Evolutionary conservation across 1,284 basidiomycete genomes (phyloP).

Genomic region (Apiotrichum akiyoshidainum): DNA sequence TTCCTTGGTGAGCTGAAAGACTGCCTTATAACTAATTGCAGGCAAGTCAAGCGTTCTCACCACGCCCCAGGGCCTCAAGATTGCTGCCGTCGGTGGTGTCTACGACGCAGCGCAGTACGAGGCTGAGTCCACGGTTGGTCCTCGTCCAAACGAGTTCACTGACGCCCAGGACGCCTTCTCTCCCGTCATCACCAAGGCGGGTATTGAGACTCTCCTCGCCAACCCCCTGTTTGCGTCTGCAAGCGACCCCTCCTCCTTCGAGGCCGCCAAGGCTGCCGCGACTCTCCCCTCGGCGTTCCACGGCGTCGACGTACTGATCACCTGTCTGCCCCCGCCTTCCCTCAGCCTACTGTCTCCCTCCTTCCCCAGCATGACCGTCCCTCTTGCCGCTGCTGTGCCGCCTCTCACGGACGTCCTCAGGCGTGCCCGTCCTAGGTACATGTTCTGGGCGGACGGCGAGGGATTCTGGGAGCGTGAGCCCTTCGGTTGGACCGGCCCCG

Average conservation of each 20-base stretch:
- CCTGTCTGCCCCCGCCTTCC: conserved; percentile 71
- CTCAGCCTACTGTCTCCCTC: conserved; percentile 65
- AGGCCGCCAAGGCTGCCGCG: conserved; percentile 67
- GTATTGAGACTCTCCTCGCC: conserved; percentile 63
- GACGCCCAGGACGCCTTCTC: conserved; percentile 63
- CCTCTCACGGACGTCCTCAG: conserved; percentile 67
- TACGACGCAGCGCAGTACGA: conserved; percentile 63
- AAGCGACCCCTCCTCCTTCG: conserved; percentile 56
- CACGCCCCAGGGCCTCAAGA: conserved; percentile 76
- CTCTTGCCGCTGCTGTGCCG: conserved; percentile 53
- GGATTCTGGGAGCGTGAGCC: conserved; percentile 90
- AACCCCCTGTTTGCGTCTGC: conserved; percentile 48
- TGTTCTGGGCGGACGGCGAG: conserved; percentile 57
- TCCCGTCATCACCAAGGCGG: conserved; percentile 67
- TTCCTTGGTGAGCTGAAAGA: conserved; percentile 62
- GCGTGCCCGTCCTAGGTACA: conserved; percentile 43
- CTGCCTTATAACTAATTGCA: conserved; percentile 38
- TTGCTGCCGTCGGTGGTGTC: conserved; percentile 77
- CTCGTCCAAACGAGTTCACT: neutral
- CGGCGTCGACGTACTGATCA: conserved; percentile 79
- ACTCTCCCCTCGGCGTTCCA: conserved; percentile 52
- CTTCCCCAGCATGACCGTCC: conserved; percentile 53
- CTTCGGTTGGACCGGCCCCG: conserved; percentile 69
- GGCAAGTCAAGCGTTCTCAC: conserved; percentile 79
- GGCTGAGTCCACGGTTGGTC: conserved; percentile 12